Percentiles rank a stretch among this genome's conserved stretches.
phyloP scores from a whole-genome alignment of 371 early-diverging fungal genomes.

The Lichtheimia hyalospora region DNA sequence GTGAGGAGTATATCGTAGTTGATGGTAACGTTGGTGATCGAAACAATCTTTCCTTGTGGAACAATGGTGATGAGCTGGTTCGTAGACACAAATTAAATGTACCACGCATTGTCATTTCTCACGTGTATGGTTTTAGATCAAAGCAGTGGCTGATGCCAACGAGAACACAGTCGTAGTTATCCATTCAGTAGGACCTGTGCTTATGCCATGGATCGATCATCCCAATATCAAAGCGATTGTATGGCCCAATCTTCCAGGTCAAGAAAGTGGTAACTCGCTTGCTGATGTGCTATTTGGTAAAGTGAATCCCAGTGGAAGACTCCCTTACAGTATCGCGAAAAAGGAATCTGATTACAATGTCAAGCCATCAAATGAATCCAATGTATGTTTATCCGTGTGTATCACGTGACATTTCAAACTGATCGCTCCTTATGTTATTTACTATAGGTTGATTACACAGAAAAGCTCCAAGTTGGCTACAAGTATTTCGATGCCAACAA shows the following conservation, averaged over 20 bases:
- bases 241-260: slow-evolving; percentile 51
- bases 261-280: slow-evolving; percentile 53
- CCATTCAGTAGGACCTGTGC: slow-evolving; percentile 57
- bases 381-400: neutral
- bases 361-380: slow-evolving; percentile 33
- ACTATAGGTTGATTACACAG: slow-evolving; percentile 39
- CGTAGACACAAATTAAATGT: neutral
- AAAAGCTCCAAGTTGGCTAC: slow-evolving; percentile 53
- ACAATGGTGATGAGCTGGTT: slow-evolving; percentile 60
- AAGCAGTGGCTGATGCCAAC: slow-evolving; percentile 53
- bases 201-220: slow-evolving; percentile 57
- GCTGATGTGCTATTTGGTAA: slow-evolving; percentile 56
- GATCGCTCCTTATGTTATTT: neutral
- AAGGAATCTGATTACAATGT: slow-evolving; percentile 34
- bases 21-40: slow-evolving; percentile 57
- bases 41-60: slow-evolving; percentile 56
- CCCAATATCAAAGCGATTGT: slow-evolving; percentile 58
- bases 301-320: slow-evolving; percentile 54
- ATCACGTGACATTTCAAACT: neutral
- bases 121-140: slow-evolving; percentile 25
- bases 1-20: slow-evolving; percentile 48
- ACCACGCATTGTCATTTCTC: neutral
- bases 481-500: slow-evolving; percentile 41
- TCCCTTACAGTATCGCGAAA: slow-evolving; percentile 52
- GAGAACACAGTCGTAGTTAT: slow-evolving; percentile 61